Conservation (phyloP, 2,329 filamentous ascomycete genomes). For the Penicillium hesseltinei region DNA sequence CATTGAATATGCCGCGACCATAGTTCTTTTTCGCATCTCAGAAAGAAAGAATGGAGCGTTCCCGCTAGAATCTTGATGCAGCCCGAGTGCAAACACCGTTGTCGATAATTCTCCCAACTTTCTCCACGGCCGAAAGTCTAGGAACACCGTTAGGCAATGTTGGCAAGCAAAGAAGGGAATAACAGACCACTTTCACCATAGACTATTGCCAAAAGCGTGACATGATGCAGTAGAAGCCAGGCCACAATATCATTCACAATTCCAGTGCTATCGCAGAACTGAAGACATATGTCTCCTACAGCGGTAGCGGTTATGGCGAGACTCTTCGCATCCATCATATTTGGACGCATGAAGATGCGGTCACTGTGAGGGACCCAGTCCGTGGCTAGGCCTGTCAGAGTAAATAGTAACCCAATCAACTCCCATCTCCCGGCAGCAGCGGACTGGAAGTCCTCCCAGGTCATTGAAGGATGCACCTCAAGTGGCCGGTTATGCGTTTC, state of each 20-base stretch:
- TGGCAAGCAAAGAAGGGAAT: neutral
- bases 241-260: conserved; percentile 26
- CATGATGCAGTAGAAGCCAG: conserved; percentile 30
- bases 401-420: conserved; percentile 23
- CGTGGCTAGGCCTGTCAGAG: conserved; percentile 16
- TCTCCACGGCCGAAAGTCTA: conserved; percentile 47
- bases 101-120: conserved; percentile 46
- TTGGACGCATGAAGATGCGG: conserved; percentile 4
- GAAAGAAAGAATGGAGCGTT: conserved; percentile 32
- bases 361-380: conserved; percentile 9
- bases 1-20: conserved; percentile 25
- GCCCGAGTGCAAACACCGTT: conserved; percentile 46
- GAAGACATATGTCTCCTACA: conserved; percentile 30
- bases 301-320: conserved; percentile 19
- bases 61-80: conserved; percentile 32
- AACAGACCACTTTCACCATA: conserved; percentile 25
- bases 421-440: conserved; percentile 23
- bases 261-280: conserved; percentile 26
- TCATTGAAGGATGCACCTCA: conserved; percentile 16
- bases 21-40: conserved; percentile 27
- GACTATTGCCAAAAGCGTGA: conserved; percentile 19
- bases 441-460: conserved; percentile 21
- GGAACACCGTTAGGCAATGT: neutral
- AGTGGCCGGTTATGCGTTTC: conserved; percentile 18
- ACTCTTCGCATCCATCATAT: conserved; percentile 5